A percentile compares a stretch with the other conserved stretches of the same genome.
Evolutionary conservation across 306 rosid species (phyloP).

Genomic region (Comarum palustre): DNA sequence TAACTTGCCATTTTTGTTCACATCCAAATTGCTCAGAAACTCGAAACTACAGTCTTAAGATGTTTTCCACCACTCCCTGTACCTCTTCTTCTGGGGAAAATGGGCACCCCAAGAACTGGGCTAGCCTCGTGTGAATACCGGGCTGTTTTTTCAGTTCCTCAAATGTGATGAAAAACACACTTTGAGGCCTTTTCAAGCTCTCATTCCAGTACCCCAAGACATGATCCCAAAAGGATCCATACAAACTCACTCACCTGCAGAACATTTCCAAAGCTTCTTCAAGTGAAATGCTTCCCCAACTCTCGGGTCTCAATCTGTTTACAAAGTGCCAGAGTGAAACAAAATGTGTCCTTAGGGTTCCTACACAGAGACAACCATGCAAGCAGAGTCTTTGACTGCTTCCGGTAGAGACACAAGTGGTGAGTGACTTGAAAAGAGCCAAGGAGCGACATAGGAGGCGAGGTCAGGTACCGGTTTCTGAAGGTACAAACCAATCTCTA

Average conservation of each 20-base stretch:
- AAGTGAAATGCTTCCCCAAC: conserved; percentile 2
- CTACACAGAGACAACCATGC: conserved; percentile 40
- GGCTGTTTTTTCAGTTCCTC: conserved; percentile 7
- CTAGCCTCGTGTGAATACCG: conserved; percentile 13
- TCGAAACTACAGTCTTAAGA: conserved; percentile 25
- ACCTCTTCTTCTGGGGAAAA: conserved; percentile 34
- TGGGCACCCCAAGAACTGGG: conserved; percentile 35
- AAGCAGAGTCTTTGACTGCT: conserved; percentile 11
- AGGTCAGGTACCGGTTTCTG: conserved; percentile 12
- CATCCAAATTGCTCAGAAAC: conserved; percentile 23
- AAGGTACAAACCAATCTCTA: conserved; percentile 22
- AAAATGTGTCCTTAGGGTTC: conserved; percentile 35
- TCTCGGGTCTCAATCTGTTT: conserved; percentile 16
- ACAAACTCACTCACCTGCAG: conserved; percentile 12
- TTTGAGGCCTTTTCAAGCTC: conserved; percentile 21
- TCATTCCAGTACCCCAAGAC: conserved; percentile 30
- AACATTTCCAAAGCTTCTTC: conserved; percentile 28
- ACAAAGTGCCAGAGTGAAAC: conserved; percentile 41
- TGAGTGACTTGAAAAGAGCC: conserved; percentile 24
- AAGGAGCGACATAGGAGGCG: neutral
- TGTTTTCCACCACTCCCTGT: conserved; percentile 13
- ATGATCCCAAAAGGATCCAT: conserved; percentile 36
- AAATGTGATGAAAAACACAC: neutral
- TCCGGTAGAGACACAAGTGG: neutral
- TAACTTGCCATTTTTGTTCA: conserved; percentile 31